A percentile compares a stretch with the other conserved stretches of the same genome.
These are phyloP conservation scores for Daldinia grandis DNA, from an alignment of 495 filamentous ascomycete species.

Conservation along the genomic window DNA sequence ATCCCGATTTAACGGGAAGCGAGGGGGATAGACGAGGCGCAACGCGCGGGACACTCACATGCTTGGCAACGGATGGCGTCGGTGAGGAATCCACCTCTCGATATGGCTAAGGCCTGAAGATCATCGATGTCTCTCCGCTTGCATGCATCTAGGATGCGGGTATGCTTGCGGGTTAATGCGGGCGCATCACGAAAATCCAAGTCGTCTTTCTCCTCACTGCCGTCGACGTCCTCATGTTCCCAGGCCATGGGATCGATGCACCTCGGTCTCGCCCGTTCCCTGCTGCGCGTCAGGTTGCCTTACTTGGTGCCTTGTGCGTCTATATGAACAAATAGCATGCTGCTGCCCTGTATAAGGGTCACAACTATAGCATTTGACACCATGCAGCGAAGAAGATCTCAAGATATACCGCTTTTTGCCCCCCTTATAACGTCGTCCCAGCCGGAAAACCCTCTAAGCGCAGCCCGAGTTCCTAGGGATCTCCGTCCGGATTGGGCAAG, in stretches of 20 bases:
- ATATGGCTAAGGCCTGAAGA: constrained; percentile 72
- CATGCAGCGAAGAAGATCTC: constrained; percentile 17
- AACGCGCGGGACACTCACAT: constrained; percentile 68
- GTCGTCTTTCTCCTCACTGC: constrained; percentile 22
- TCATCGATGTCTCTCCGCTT: constrained; percentile 65
- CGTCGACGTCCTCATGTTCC: constrained; percentile 22
- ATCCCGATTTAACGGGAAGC: constrained; percentile 24
- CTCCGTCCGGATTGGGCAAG: neutral
- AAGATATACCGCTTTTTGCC: constrained; percentile 1
- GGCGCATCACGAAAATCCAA: constrained; percentile 16
- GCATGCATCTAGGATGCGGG: constrained; percentile 74
- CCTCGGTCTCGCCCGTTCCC: neutral
- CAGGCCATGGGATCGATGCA: constrained; percentile 20
- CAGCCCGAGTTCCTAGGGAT: neutral
- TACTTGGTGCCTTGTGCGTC: constrained; percentile 22
- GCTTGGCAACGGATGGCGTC: constrained; percentile 82
- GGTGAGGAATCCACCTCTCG: constrained; percentile 76
- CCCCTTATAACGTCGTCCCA: neutral
- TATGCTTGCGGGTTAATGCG: constrained; percentile 44
- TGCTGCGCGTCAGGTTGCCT: constrained; percentile 32
- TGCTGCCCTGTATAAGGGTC: constrained; percentile 20
- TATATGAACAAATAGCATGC: constrained; percentile 30
- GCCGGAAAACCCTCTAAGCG: neutral
- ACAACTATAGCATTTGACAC: constrained; percentile 29
- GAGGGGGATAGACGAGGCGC: constrained; percentile 5